Percentiles rank a stretch among this genome's conserved stretches.
phyloP scores from a whole-genome alignment of 2,329 filamentous ascomycete species.

The Claviceps humidiphila region DNA sequence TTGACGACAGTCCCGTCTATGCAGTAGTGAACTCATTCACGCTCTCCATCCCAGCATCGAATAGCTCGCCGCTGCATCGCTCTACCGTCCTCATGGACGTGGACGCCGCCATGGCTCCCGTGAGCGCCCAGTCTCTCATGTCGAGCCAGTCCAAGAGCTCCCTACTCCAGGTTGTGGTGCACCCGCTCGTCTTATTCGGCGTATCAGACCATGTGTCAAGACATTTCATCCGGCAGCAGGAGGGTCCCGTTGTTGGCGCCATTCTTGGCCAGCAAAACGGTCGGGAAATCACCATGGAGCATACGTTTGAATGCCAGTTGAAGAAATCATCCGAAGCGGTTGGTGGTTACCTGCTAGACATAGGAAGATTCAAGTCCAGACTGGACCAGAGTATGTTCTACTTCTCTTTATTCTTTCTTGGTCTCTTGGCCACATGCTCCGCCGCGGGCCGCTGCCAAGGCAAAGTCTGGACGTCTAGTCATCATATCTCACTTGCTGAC shows the following conservation, averaged over 20 bases:
- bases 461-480: not conserved
- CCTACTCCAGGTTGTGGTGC: conserved; percentile 72
- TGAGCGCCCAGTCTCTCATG: conserved; percentile 41
- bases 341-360: conserved; percentile 49
- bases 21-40: too few relatives aligned
- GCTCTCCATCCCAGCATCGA: too few relatives aligned
- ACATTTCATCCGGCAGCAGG: conserved; percentile 64
- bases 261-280: conserved; percentile 89
- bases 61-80: not conserved
- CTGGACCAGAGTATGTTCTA: conserved; percentile 66
- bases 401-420: not conserved
- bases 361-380: conserved; percentile 61
- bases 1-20: too few relatives aligned
- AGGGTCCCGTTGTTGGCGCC: conserved; percentile 69
- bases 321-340: conserved; percentile 29
- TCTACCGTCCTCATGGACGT: not conserved
- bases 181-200: conserved; percentile 87
- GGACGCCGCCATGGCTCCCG: conserved; percentile 8
- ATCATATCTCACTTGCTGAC: not conserved
- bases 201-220: conserved; percentile 95
- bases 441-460: not conserved
- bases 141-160: conserved; percentile 49
- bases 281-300: conserved; percentile 78
- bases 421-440: not conserved
- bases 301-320: conserved; percentile 75